Conservation (phyloP, 2,329 filamentous ascomycete species). For the Coniochaeta pulveracea region DNA sequence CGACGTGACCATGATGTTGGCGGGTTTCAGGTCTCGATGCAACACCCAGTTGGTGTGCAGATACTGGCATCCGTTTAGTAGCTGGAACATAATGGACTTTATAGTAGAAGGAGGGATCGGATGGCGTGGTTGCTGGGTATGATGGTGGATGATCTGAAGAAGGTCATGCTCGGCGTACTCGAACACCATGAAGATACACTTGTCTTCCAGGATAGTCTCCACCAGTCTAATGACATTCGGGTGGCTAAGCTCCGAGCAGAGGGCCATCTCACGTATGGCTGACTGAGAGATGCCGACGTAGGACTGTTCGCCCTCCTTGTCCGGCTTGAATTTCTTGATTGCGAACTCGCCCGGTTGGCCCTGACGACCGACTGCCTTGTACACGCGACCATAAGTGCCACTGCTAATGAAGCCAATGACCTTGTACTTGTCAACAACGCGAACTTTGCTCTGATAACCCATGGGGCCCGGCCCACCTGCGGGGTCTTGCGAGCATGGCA, state of each 20-base stretch:
- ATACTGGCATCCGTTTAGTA: constrained; percentile 89
- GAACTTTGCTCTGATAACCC: constrained; percentile 64
- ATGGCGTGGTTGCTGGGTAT: constrained; percentile 78
- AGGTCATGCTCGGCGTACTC: constrained; percentile 97
- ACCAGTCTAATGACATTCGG: constrained; percentile 81
- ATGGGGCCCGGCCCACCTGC: constrained; percentile 32
- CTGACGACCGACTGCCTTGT: constrained; percentile 78
- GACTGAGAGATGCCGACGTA: constrained; percentile 98
- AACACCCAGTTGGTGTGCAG: constrained; percentile 95
- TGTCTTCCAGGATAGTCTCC: constrained; percentile 95
- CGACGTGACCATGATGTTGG: constrained; percentile 97
- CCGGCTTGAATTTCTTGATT: constrained; percentile 99
- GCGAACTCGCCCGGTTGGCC: constrained; percentile 75
- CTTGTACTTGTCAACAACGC: constrained; percentile 86
- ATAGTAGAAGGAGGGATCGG: constrained; percentile 82
- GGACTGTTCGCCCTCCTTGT: constrained; percentile 93
- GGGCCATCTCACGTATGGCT: constrained; percentile 91
- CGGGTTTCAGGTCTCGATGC: constrained; percentile 92
- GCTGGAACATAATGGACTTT: constrained; percentile 90
- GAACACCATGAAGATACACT: constrained; percentile 99
- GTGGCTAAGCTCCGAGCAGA: constrained; percentile 86
- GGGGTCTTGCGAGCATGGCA: constrained; percentile 28
- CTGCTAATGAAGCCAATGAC: constrained; percentile 98
- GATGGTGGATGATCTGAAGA: constrained; percentile 95
- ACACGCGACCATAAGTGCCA: constrained; percentile 94